A percentile compares a stretch with the other conserved stretches of the same genome.
phyloP scores from a whole-genome alignment of 257 asterid genomes.

The Orobanche coerulescens region DNA sequence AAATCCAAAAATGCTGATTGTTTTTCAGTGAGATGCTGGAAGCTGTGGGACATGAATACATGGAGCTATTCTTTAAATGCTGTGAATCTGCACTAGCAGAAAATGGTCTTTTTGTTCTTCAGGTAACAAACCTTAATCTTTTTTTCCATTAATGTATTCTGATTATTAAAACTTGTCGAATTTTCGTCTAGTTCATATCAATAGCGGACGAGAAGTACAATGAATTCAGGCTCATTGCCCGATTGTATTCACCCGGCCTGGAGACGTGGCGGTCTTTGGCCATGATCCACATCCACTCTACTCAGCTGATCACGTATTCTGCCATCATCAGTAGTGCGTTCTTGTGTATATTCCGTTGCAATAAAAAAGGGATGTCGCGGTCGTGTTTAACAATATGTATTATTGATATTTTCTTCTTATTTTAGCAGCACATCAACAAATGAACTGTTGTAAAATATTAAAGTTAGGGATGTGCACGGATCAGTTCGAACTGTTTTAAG shows the following conservation, averaged over 20 bases:
- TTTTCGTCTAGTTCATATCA: neutral
- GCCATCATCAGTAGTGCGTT: no score
- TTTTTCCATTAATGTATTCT: neutral
- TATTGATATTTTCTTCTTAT: no score
- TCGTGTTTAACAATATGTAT: no score
- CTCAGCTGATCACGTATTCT: neutral
- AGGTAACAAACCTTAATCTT: constrained; percentile 27
- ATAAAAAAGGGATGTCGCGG: no score
- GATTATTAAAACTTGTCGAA: neutral
- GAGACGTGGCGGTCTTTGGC: constrained; percentile 14
- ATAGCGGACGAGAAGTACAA: constrained; percentile 17
- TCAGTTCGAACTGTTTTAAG: no score
- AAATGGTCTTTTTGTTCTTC: constrained; percentile 51
- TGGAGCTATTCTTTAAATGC: constrained; percentile 42
- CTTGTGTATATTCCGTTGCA: neutral
- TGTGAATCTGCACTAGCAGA: constrained; percentile 46
- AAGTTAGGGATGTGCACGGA: no score
- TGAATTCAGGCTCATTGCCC: constrained; percentile 41
- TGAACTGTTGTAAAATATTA: neutral
- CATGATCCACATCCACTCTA: neutral
- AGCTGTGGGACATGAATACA: constrained; percentile 54
- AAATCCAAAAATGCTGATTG: neutral
- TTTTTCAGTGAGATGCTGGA: constrained; percentile 61
- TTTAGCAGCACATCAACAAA: no score
- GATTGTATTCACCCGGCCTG: constrained; percentile 23